These are phyloP conservation scores for Croton setiger DNA, from an alignment of 441 rosid genomes.

Conservation along the genomic window DNA sequence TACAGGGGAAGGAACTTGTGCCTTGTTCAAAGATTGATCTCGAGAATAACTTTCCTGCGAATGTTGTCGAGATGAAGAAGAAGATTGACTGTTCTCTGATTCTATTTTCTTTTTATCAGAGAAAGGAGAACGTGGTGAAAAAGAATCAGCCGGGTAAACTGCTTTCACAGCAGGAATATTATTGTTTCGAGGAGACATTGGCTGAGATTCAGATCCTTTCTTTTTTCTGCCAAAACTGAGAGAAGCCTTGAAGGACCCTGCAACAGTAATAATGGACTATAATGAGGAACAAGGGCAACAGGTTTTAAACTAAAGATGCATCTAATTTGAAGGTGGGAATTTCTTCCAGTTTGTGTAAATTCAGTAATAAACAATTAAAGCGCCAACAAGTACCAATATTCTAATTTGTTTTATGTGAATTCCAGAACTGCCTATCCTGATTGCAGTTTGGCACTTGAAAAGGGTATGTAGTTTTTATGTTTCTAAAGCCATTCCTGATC, in stretches of 20 bases:
- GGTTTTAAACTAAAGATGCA: background rate
- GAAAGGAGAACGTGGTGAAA: slow-evolving; percentile 33
- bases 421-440: background rate
- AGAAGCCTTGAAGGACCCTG: slow-evolving; percentile 47
- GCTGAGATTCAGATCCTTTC: slow-evolving; percentile 42
- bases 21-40: slow-evolving; percentile 34
- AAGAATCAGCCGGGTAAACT: slow-evolving; percentile 21
- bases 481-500: slow-evolving; percentile 3
- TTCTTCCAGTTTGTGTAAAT: too few relatives aligned
- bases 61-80: slow-evolving; percentile 29
- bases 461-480: background rate
- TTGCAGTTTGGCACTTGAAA: background rate
- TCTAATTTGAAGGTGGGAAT: too few relatives aligned
- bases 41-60: slow-evolving; percentile 27
- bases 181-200: slow-evolving; percentile 31
- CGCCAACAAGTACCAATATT: background rate
- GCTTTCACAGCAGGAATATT: slow-evolving; percentile 17
- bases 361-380: background rate
- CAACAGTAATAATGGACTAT: slow-evolving; percentile 12
- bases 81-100: slow-evolving; percentile 32
- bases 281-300: slow-evolving; percentile 14
- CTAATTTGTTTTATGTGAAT: background rate
- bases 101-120: slow-evolving; percentile 34
- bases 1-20: slow-evolving; percentile 23
- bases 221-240: slow-evolving; percentile 64